Evolutionary conservation across 2,329 filamentous ascomycete species (phyloP).

Genomic region (Claviceps maximensis): DNA sequence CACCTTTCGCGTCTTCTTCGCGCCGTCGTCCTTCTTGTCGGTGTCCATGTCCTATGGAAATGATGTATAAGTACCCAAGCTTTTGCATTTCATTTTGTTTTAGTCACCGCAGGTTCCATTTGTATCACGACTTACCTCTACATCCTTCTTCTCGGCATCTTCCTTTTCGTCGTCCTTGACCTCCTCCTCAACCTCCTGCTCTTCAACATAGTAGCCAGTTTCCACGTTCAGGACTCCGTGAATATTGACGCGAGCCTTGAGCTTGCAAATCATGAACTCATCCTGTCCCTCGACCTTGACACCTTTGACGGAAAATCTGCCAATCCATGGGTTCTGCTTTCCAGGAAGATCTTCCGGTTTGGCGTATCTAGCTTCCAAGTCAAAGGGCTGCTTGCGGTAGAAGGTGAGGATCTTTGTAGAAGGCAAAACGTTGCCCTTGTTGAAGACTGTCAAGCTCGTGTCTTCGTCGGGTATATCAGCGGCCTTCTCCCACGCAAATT

Average conservation of each 20-base stretch:
- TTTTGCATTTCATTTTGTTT: neutral
- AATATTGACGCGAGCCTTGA: constrained; percentile 92
- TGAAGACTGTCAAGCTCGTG: constrained; percentile 92
- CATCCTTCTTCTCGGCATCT: constrained; percentile 53
- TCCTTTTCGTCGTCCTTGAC: constrained; percentile 66
- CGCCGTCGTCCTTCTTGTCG: constrained; percentile 52
- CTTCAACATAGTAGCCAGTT: constrained; percentile 94
- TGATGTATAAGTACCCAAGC: neutral
- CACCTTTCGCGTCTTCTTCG: constrained; percentile 89
- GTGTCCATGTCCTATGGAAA: constrained; percentile 68
- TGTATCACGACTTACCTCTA: constrained; percentile 51
- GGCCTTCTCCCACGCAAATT: constrained; percentile 98
- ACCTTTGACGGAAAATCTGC: constrained; percentile 93
- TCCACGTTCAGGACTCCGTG: constrained; percentile 95
- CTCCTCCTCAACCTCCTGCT: constrained; percentile 92
- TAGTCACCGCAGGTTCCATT: neutral
- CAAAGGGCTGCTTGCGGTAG: constrained; percentile 95
- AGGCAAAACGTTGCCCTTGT: constrained; percentile 90
- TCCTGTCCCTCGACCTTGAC: constrained; percentile 88
- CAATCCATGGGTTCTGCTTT: constrained; percentile 89
- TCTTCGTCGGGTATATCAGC: constrained; percentile 97
- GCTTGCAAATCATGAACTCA: constrained; percentile 99
- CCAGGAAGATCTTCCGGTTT: constrained; percentile 78
- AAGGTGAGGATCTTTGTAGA: constrained; percentile 99
- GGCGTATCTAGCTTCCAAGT: constrained; percentile 87